Percentiles rank a stretch among this genome's conserved stretches.
These are phyloP conservation scores for Neurospora sp. DNA, from an alignment of 2,329 filamentous ascomycete genomes.

Conservation along the genomic window DNA sequence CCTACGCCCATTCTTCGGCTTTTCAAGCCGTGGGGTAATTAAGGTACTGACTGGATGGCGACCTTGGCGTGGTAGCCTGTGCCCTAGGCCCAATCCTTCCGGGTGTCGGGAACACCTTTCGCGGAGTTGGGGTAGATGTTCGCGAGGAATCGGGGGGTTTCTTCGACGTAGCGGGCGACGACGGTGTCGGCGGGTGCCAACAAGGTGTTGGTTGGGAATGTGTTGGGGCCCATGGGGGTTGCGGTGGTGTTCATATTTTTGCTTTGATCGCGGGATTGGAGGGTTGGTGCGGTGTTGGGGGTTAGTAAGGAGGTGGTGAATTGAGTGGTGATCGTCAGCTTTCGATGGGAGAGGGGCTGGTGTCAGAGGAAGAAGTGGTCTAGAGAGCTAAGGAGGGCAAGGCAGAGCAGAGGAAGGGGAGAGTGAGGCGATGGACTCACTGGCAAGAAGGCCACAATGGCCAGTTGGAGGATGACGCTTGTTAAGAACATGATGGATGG, in stretches of 20 bases:
- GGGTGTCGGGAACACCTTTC: no score
- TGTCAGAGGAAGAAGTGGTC: background rate
- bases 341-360: background rate
- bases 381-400: background rate
- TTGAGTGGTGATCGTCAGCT: background rate
- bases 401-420: background rate
- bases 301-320: background rate
- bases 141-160: no score
- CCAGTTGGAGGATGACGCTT: background rate
- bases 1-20: no score
- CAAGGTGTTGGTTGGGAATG: no score
- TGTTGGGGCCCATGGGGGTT: no score
- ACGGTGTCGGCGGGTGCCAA: no score
- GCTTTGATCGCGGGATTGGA: background rate
- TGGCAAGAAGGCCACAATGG: background rate
- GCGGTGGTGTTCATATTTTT: background rate
- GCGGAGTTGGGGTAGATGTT: no score
- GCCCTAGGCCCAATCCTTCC: no score
- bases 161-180: no score
- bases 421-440: background rate
- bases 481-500: background rate
- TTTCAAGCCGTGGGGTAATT: no score
- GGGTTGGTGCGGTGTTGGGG: background rate
- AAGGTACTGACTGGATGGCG: no score
- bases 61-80: no score